Base-by-base conservation (phyloP, 371 early-diverging fungal species). In the Mucor piriformis region DNA sequence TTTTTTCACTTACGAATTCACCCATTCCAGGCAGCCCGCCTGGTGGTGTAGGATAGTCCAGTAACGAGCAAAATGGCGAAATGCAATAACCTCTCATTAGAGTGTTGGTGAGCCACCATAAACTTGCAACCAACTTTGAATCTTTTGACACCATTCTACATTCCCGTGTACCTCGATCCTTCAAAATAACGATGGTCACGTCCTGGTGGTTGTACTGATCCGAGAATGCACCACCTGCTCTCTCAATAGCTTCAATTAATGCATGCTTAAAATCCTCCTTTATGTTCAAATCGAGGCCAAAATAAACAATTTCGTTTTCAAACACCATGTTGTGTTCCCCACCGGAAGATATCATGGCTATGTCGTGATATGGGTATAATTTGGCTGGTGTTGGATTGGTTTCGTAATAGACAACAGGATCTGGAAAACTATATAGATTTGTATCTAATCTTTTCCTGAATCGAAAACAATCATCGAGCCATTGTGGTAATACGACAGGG, bases 391-490 rank as follows among this genome's bases (percentile, higher is more conserved):
- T 2, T 13, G 55, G 51, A 5, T 29, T 50, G 33, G 47, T 32
- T 15, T 34, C 50, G 32, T 56, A 58, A 8, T 50, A 61, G 2
- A 62, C 33, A 21, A 27, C 21, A 11, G 67, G 62, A 11, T 35
- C 25, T 38, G 53, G 73, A 29, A 57, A 52, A 1, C n/a, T 32
- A 50, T 37, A 59, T 1, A 27, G 10, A 13, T 42, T 47, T 11
- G 21, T 33, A 16, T 54, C 55, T 4, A 62, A 3, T 15, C 15
- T 49, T 24, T 44, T 20, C 10, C 50, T 48, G 24, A 88, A 57
- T 33, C 85, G 83, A 29, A 90, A 68, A 64, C 91, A 88, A 44
- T 86, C 86, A 58, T 92, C 88, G 54, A 94, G 76, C 85, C 88
- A 95, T 53, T 92, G 91, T 7, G 93, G 92, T 13, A 91, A 70